Evolutionary conservation across 805 yeast species (phyloP).

Genomic region (Candida sonorensis): DNA sequence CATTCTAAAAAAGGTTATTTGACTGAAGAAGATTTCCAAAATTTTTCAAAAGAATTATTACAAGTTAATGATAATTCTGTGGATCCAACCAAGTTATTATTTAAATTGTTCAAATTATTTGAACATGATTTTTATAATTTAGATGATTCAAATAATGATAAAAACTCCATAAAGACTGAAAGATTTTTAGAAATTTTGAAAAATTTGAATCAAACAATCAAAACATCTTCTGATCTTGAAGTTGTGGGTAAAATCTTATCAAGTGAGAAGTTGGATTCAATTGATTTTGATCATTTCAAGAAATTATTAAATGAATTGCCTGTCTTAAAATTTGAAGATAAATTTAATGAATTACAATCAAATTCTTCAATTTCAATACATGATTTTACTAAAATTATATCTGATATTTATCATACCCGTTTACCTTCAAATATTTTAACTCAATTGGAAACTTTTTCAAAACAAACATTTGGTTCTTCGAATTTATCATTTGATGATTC

Average conservation of each 20-base stretch:
- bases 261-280: conserved; percentile 6
- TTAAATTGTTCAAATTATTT: conserved; percentile 46
- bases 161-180: conserved; percentile 11
- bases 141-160: conserved; percentile 2
- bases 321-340: conserved; percentile 19
- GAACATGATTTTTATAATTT: conserved; percentile 25
- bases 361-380: conserved; percentile 11
- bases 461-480: conserved; percentile 30
- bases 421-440: conserved; percentile 44
- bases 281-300: conserved; percentile 15
- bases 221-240: conserved; percentile 12
- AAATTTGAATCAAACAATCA: conserved; percentile 13
- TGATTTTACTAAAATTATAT: conserved; percentile 16
- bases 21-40: conserved; percentile 56
- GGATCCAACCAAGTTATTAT: conserved; percentile 41
- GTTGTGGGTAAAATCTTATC: conserved; percentile 10
- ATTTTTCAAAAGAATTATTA: conserved; percentile 49
- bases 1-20: conserved; percentile 56
- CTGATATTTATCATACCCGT: conserved; percentile 22
- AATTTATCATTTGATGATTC: conserved; percentile 43
- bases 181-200: conserved; percentile 18
- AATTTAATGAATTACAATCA: conserved; percentile 10
- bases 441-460: conserved; percentile 44
- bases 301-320: conserved; percentile 21
- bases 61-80: conserved; percentile 41